Evolutionary conservation across 2,329 filamentous ascomycete genomes (phyloP), one percentile per base, ranked within the genome.

Genomic region (Daldinia sp.): DNA sequence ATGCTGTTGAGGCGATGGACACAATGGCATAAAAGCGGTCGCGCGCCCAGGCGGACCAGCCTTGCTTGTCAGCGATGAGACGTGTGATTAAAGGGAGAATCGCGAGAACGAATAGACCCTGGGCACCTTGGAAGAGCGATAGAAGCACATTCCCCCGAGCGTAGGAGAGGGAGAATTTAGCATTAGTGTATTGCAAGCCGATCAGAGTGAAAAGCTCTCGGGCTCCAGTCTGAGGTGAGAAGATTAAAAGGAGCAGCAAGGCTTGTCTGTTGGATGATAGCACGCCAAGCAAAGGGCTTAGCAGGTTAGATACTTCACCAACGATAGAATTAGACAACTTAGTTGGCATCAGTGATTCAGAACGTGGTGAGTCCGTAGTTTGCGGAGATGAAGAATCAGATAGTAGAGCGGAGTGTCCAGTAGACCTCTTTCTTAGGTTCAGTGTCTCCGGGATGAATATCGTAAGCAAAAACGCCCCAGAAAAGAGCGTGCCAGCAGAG

Each of bases 31-130:
- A 48, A 26, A 48, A 12, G 44, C 44, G 44, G 23, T 48, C 44
- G 44, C 44, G 44, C 44, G 44, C 44, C 44, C 44, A 48, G 20
- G 44, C 44, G 6, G 44, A 48, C 44, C 44, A 48, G 44, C 44
- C 44, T 18, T 23, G 44, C 15, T 28, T 48, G 15, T 48, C 44
- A n/a, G 44, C 44, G 23, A 48, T 28, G 13, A 48, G 23, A n/a
- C 44, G 44, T 18, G 44, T 48, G 44, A 48, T 48, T 23, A 48
- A 4, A 15, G 44, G 44, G 20, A 48, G 23, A 23, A 48, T 48
- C 2, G 44, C 12, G 6, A 48, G 44, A 28, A 48, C 44, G 44
- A 48, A 48, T 48, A 48, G 6, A 23, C 44, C 44, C 23, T 48
- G 44, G 15, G 44, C 44, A 48, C 44, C 44, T 48, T 48, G 44